Base-by-base conservation (phyloP, 1,284 basidiomycete species). In the Caloboletus firmus region DNA sequence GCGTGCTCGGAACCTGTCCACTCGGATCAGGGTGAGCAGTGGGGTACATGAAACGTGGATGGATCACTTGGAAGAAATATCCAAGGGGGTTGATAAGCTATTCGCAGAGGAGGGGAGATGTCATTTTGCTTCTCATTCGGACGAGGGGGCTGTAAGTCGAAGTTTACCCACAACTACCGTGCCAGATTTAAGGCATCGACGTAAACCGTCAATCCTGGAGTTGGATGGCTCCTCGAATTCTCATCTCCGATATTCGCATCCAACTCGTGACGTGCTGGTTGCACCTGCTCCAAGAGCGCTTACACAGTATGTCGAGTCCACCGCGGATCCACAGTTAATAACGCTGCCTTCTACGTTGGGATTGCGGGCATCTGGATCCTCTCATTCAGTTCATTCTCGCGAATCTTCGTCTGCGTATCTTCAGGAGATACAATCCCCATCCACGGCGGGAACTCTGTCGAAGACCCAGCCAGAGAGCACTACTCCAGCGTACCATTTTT, bases 281-380 rank as follows among this genome's bases (percentile, higher is more conserved):
- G 73, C 87, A 0, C 83, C 81, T 28, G 77, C 88, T n/a, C 86
- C 88, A 10, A 77, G 85, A 39, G 86, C 87, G 4, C 63, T 91
- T 30, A 90, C 87, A 3, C 84, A 89, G 70, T 87, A 84, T 60
- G 76, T 88, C 40, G 84, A 79, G 55, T 80, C 82, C 24, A 75
- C 77, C 8, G 72, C 77, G 24, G 78, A 81, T 57, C 70, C 80
- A 24, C 74, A 77, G 41, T 65, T 74, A 15, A 82, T 91, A 48
- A 62, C 76, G 13, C 69, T 91, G 3, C 89, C 88, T 15, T 83
- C 86, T 8, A 91, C 88, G 1, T 74, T 89, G 43, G 89, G 89
- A 17, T 65, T 88, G 4, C 79, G 84, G 24, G 70, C 80, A 4
- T 61, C 76, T 5, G 56, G 72, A 52, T 71, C 77, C 43, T 60